A percentile compares a stretch with the other conserved stretches of the same genome.
Evolutionary conservation across 306 rosid species (phyloP).

Genomic region (Prunus mongolica): DNA sequence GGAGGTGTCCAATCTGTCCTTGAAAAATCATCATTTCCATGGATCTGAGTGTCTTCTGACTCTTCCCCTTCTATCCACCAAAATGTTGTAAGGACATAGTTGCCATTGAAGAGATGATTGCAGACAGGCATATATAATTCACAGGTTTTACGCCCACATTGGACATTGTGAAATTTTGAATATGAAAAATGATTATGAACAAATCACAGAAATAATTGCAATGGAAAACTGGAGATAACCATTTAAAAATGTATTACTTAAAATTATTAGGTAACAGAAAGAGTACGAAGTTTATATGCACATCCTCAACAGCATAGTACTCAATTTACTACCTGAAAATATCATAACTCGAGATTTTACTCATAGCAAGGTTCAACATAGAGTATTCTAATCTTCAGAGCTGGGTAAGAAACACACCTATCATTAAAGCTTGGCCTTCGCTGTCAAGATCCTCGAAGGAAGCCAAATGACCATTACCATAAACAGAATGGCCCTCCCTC

Average conservation of each 20-base stretch:
- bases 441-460: conserved; percentile 22
- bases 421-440: conserved; percentile 24
- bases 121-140: background rate
- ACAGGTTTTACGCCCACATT: background rate
- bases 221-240: no score
- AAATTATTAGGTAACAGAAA: background rate
- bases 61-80: conserved; percentile 33
- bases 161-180: background rate
- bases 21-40: conserved; percentile 21
- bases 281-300: background rate
- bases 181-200: background rate
- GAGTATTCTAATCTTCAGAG: background rate
- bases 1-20: conserved; percentile 47
- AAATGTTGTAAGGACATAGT: background rate
- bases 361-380: background rate
- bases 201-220: background rate
- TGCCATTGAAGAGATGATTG: background rate
- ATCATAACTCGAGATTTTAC: background rate
- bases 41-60: conserved; percentile 33
- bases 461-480: conserved; percentile 13
- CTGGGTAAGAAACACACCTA: conserved; percentile 24
- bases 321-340: background rate
- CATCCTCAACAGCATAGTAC: background rate
- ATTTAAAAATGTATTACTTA: background rate
- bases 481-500: conserved; percentile 16